These are phyloP conservation scores for Nidula microcarpa DNA, from an alignment of 768 basidiomycete species.

Conservation along the genomic window DNA sequence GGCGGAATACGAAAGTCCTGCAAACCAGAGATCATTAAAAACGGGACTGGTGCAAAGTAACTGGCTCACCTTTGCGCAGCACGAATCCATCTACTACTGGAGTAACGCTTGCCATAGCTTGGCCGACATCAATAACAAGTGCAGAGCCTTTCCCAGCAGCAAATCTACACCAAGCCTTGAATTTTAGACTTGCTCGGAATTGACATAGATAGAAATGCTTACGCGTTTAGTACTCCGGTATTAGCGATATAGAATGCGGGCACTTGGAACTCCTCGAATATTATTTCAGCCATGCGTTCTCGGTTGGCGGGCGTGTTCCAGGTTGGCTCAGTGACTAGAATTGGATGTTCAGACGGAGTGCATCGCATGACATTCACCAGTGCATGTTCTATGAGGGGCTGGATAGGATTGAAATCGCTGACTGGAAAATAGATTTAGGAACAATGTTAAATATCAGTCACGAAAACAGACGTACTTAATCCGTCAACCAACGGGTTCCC, in stretches of 20 bases:
- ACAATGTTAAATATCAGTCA: not conserved
- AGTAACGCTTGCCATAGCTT: conserved; percentile 84
- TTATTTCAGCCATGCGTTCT: conserved; percentile 93
- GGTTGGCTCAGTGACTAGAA: conserved; percentile 91
- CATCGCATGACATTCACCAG: conserved; percentile 73
- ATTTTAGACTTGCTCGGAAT: not conserved
- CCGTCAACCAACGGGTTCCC: conserved; percentile 82
- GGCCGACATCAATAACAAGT: conserved; percentile 91
- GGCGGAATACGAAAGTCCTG: conserved; percentile 76
- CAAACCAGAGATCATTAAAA: no score
- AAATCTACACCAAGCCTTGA: conserved; percentile 52
- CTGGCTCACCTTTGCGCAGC: conserved; percentile 75
- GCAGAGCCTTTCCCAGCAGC: conserved; percentile 98
- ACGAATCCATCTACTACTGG: conserved; percentile 98
- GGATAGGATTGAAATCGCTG: conserved; percentile 72
- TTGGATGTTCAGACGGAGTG: conserved; percentile 80
- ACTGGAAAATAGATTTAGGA: conserved; percentile 34
- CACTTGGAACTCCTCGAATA: conserved; percentile 94
- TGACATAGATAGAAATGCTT: conserved; percentile 19
- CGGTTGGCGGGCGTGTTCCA: conserved; percentile 95
- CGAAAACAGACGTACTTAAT: conserved; percentile 55
- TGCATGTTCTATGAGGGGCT: conserved; percentile 70
- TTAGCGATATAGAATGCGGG: conserved; percentile 98
- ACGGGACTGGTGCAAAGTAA: no score
- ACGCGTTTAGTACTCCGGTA: conserved; percentile 92